Percentiles rank a stretch among this genome's conserved stretches.
These are phyloP conservation scores for Gentiana dahurica DNA, from an alignment of 257 asterid species.

Conservation along the genomic window DNA sequence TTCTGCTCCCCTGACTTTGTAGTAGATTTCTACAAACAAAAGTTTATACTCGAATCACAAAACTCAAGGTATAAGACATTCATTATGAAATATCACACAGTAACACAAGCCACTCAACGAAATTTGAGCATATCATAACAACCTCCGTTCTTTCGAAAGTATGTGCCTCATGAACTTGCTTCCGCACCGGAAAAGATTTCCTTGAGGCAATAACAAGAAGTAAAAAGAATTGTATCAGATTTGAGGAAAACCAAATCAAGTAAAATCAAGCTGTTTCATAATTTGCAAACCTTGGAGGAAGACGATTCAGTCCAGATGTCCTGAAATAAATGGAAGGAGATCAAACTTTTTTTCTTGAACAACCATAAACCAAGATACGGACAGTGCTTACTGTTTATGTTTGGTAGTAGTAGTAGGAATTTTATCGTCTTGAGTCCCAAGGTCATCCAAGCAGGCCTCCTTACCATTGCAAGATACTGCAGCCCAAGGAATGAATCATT, in stretches of 20 bases:
- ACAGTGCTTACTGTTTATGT: slow-evolving; percentile 19
- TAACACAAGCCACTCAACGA: background rate
- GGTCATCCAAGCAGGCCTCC: slow-evolving; percentile 26
- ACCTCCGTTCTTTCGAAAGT: slow-evolving; percentile 40
- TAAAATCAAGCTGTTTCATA: slow-evolving; percentile 3
- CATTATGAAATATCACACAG: background rate
- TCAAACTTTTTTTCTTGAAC: slow-evolving; percentile 1
- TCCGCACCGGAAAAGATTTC: slow-evolving; percentile 56
- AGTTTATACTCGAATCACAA: background rate
- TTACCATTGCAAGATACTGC: slow-evolving; percentile 28
- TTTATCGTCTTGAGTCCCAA: slow-evolving; percentile 28
- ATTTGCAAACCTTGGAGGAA: slow-evolving; percentile 41
- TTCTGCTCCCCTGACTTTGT: slow-evolving; percentile 29
- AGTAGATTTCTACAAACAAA: slow-evolving; percentile 29
- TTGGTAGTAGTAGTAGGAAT: slow-evolving; percentile 27
- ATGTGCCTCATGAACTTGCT: slow-evolving; percentile 31
- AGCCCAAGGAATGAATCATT: slow-evolving; percentile 12
- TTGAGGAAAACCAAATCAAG: slow-evolving; percentile 14
- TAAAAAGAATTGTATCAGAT: slow-evolving; percentile 16
- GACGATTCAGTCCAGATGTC: slow-evolving; percentile 36
- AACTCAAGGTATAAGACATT: background rate
- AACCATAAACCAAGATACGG: slow-evolving; percentile 1
- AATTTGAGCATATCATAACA: slow-evolving; percentile 14
- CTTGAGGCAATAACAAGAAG: slow-evolving; percentile 35
- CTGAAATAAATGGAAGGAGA: slow-evolving; percentile 24